Conservation (phyloP, 2,329 filamentous ascomycete species). For the Zopfia rhizophila region DNA sequence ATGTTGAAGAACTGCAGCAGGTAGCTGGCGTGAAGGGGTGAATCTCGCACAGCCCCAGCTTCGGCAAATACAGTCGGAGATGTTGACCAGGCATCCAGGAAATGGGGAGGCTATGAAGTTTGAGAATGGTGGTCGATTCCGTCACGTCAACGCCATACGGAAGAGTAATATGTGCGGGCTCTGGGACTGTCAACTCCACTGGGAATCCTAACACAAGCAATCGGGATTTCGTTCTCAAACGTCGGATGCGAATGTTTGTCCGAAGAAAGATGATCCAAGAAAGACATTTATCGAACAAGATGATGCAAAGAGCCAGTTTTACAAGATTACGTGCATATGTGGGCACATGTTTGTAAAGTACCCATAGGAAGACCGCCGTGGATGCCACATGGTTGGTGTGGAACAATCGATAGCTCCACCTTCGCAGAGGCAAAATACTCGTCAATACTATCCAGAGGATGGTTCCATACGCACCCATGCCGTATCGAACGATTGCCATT, state of each 20-base stretch:
- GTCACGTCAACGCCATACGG: conserved; percentile 9
- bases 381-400: conserved; percentile 40
- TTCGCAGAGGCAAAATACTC: conserved; percentile 33
- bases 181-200: conserved; percentile 34
- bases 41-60: conserved; percentile 33
- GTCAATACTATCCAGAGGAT: conserved; percentile 37
- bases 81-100: conserved; percentile 44
- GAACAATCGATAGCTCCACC: conserved; percentile 37
- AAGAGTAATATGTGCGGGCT: conserved; percentile 2
- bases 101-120: conserved; percentile 35
- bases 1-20: conserved; percentile 23
- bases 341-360: conserved; percentile 37
- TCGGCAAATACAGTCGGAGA: conserved; percentile 38
- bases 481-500: conserved; percentile 36
- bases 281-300: conserved; percentile 29
- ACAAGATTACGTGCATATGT: conserved; percentile 33
- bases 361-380: conserved; percentile 31
- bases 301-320: conserved; percentile 27
- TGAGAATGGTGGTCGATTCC: conserved; percentile 31
- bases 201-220: conserved; percentile 32
- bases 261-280: conserved; percentile 18
- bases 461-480: conserved; percentile 32
- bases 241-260: conserved; percentile 31
- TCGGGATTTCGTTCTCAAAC: conserved; percentile 18
- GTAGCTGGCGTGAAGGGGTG: conserved; percentile 46